phyloP scores from a whole-genome alignment of 2,329 filamentous ascomycete genomes.

The Sporothrix sp. region DNA sequence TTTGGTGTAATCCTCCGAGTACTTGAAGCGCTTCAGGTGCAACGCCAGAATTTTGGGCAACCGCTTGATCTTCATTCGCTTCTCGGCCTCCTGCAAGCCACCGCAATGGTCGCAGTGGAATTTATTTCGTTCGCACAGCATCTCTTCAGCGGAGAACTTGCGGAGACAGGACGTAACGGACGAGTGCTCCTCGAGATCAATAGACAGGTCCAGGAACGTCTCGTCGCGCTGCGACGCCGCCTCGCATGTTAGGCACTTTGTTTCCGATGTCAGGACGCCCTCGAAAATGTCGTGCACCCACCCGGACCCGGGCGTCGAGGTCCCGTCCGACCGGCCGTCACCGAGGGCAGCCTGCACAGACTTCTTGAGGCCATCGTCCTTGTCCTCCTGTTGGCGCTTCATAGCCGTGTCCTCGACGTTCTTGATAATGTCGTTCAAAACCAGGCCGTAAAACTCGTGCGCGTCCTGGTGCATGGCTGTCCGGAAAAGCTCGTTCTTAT shows the following conservation, averaged over 20 bases:
- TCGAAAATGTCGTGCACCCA: slow-evolving; percentile 99
- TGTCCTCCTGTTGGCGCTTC: slow-evolving; percentile 38
- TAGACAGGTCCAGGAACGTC: slow-evolving; percentile 89
- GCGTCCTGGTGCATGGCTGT: slow-evolving; percentile 98
- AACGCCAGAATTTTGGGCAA: slow-evolving; percentile 84
- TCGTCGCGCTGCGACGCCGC: slow-evolving; percentile 92
- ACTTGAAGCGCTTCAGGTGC: slow-evolving; percentile 96
- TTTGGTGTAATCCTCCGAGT: slow-evolving; percentile 87
- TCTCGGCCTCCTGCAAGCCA: slow-evolving; percentile 92
- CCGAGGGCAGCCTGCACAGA: slow-evolving; percentile 39
- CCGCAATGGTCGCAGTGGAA: slow-evolving; percentile 98
- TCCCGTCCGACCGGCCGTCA: slow-evolving; percentile 25
- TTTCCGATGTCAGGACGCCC: slow-evolving; percentile 88
- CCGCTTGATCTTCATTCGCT: slow-evolving; percentile 97
- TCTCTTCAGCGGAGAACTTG: slow-evolving; percentile 96
- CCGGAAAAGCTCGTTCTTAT: slow-evolving; percentile 94
- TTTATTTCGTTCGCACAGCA: slow-evolving; percentile 97
- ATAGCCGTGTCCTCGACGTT: slow-evolving; percentile 84
- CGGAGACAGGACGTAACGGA: slow-evolving; percentile 91
- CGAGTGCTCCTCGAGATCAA: slow-evolving; percentile 88
- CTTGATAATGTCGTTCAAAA: slow-evolving; percentile 91
- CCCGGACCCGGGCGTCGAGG: slow-evolving; percentile 55
- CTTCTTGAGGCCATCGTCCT: slow-evolving; percentile 39
- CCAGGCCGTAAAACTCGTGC: slow-evolving; percentile 88
- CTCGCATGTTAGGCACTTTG: slow-evolving; percentile 91